phyloP scores from a whole-genome alignment of 139 green algal genomes.

The Mesotaenium endlicherianum region DNA sequence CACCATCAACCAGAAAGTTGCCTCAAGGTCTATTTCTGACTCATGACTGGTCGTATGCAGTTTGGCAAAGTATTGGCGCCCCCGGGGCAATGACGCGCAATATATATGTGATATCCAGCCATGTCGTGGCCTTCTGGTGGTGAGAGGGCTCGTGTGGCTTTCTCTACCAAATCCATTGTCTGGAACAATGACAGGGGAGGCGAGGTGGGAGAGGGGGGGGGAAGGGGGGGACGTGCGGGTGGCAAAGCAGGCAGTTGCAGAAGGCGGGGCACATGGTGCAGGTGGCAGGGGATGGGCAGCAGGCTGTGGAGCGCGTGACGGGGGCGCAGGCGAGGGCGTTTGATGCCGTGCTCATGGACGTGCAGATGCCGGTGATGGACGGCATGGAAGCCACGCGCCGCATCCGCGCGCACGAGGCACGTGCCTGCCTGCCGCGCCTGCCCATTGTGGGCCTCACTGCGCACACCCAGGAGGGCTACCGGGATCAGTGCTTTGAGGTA shows the following conservation, averaged over 20 bases:
- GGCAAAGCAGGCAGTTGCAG: background rate
- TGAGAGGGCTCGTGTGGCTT: no score
- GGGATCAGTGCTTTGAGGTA: constrained; percentile 14
- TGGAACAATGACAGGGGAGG: background rate
- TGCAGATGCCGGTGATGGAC: constrained; percentile 32
- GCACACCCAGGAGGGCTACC: constrained; percentile 13
- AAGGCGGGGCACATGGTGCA: constrained; percentile 13
- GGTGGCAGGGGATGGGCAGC: constrained; percentile 21
- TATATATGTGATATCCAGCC: no score
- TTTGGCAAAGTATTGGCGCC: no score
- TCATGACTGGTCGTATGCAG: no score
- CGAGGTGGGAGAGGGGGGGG: background rate
- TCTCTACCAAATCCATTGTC: no score
- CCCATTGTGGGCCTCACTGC: constrained; percentile 12
- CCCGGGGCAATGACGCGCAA: no score
- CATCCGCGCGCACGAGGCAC: constrained; percentile 6
- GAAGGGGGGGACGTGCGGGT: background rate
- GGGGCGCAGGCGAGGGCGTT: no score
- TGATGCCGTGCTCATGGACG: constrained; percentile 40
- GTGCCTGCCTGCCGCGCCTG: background rate
- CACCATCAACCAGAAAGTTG: no score
- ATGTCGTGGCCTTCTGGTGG: no score
- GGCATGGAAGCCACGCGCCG: background rate
- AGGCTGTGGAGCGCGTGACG: constrained; percentile 17
- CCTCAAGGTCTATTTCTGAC: no score